These are phyloP conservation scores for Thuidium tamariscinum DNA, from an alignment of 225 moss, liverwort and hornwort genomes.

Conservation along the genomic window DNA sequence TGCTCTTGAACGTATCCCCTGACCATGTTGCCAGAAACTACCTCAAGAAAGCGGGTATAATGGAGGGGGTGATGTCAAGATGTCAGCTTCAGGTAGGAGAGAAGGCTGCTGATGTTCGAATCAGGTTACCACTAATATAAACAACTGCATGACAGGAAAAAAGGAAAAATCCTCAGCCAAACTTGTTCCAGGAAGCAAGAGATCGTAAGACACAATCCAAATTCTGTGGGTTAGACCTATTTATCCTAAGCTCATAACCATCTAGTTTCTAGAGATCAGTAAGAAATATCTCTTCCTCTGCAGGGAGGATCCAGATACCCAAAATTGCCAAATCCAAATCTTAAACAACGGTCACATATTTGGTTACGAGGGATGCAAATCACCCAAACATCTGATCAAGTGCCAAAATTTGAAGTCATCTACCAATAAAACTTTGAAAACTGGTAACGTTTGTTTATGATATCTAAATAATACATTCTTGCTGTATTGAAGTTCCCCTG, in stretches of 20 bases:
- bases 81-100: neutral
- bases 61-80: neutral
- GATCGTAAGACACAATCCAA: neutral
- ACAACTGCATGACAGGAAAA: neutral
- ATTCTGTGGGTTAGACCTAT: neutral
- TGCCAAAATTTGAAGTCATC: neutral
- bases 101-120: neutral
- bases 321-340: neutral
- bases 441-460: neutral
- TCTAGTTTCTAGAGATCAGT: neutral
- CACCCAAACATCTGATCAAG: neutral
- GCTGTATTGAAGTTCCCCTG: neutral
- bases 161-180: neutral
- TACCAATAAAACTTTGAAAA: neutral
- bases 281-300: neutral
- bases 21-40: conserved; percentile 32
- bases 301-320: neutral
- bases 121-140: neutral
- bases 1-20: conserved; percentile 73
- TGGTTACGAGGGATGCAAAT: neutral
- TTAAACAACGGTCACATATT: neutral
- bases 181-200: neutral
- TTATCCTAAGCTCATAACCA: neutral
- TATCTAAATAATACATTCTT: neutral
- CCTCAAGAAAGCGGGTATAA: neutral